Evolutionary conservation across 2,329 filamentous ascomycete genomes (phyloP), one percentile per base, ranked within the genome.

Genomic region (Pestalotiopsis sp.): DNA sequence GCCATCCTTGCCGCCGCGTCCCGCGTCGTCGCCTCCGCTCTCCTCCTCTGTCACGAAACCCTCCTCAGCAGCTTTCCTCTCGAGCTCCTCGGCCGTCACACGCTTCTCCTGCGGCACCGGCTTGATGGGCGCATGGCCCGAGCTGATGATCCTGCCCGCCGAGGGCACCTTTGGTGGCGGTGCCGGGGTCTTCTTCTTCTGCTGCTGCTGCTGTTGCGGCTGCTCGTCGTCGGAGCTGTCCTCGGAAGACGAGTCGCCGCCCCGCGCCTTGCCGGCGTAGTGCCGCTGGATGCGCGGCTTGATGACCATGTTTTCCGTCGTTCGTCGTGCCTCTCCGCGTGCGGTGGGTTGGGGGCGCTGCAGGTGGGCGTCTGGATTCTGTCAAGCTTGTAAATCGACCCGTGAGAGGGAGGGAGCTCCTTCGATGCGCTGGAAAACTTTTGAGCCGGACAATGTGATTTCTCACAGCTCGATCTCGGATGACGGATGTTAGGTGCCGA

Each of bases 221-320:
- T 67, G 65, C 23, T 78, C 75, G 72, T 80, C 81, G 61, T 82
- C 80, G 68, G 86, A 85, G 76, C 81, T 83, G 72, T 78, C 78
- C 59, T 87, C 85, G 52, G 87, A 89, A 57, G 75, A 76, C 23
- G 85, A 86, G 13, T 84, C 82, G 70, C 84, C 86, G 7, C 83
- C 87, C 2, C 86, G 83, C 17, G 91, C 85, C 80, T 98, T 98
- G 73, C 96, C 95, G 17, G 95, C 92, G 69, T 94, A 91, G 76
- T 98, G 92, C 68, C 96, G 92, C 73, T 58, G 36, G 23, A 69
- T 25, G 38, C 45, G 41, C 17, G 64, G 59, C 31, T 62, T 62
- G 59, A 62, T 62, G 59, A 62, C 59, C 59, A 62, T 62, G 13
- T 62, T 39, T 11, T 20, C n/a, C 20, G 41, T 23, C 7, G 14